These are phyloP conservation scores for Populus hybrid DNA, from an alignment of 441 rosid genomes.

Conservation along the genomic window DNA sequence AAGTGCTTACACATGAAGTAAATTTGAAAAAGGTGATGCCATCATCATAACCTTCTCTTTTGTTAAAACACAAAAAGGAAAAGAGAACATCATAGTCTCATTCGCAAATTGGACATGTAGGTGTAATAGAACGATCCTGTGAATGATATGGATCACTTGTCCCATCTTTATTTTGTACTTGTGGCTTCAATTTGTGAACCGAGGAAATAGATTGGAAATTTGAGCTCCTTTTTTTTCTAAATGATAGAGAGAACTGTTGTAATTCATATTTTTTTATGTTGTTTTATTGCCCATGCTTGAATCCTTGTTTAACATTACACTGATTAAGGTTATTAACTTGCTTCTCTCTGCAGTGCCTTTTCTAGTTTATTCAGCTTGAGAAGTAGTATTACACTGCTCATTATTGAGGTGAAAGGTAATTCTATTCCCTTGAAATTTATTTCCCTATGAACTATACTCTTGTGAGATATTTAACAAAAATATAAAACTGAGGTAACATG, in stretches of 20 bases:
- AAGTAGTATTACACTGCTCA: constrained; percentile 6
- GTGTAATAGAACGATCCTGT: not conserved
- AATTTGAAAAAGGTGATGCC: not conserved
- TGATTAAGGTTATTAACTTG: not conserved
- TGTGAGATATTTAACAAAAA: not conserved
- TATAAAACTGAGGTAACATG: not conserved
- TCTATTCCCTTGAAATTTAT: not conserved
- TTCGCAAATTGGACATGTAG: not conserved
- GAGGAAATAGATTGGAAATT: not conserved
- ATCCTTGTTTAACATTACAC: not conserved
- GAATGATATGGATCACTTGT: not conserved
- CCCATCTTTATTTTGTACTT: not conserved
- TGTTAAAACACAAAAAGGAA: not conserved
- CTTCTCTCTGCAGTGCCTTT: constrained; percentile 51
- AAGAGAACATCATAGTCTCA: not conserved
- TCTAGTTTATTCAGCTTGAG: constrained; percentile 49
- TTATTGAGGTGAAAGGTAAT: constrained; percentile 30
- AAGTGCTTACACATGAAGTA: not conserved
- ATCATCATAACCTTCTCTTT: not conserved
- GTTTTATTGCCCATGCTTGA: not conserved
- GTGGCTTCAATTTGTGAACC: not conserved
- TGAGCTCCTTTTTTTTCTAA: not conserved
- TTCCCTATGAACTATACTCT: not conserved
- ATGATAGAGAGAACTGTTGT: not conserved
- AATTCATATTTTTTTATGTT: not conserved